Evolutionary conservation across 73 alveolate species (phyloP).

Genomic region (Tetrahymena borealis): DNA sequence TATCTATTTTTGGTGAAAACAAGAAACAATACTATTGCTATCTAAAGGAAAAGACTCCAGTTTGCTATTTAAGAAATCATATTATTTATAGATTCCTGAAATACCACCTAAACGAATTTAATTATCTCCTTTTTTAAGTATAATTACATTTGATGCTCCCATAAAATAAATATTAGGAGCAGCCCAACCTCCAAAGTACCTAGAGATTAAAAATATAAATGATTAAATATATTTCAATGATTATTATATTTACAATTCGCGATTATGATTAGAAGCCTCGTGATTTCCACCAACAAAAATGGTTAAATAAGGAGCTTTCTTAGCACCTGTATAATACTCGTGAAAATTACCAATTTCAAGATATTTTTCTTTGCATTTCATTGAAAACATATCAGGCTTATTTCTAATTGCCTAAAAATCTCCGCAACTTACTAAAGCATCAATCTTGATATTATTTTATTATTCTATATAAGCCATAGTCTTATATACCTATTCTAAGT

Average conservation of each 20-base stretch:
- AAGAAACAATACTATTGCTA: constrained; percentile 66
- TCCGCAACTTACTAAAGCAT: constrained; percentile 64
- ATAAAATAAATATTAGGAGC: constrained; percentile 83
- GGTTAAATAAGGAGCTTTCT: constrained; percentile 75
- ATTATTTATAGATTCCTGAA: constrained; percentile 81
- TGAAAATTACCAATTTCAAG: constrained; percentile 60
- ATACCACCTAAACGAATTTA: constrained; percentile 79
- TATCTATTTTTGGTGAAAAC: constrained; percentile 21
- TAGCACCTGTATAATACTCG: constrained; percentile 48
- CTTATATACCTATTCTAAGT: constrained; percentile 47
- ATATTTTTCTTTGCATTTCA: constrained; percentile 68
- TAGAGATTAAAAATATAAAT: neutral
- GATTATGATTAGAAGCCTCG: constrained; percentile 87
- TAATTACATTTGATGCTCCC: constrained; percentile 77
- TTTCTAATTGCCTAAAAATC: constrained; percentile 68
- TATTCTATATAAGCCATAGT: constrained; percentile 41
- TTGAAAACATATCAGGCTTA: constrained; percentile 49
- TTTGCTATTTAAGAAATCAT: constrained; percentile 72
- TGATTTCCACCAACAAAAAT: constrained; percentile 96
- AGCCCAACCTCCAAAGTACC: constrained; percentile 93
- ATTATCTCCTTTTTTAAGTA: constrained; percentile 51
- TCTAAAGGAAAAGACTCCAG: constrained; percentile 68
- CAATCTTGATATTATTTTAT: constrained; percentile 31
- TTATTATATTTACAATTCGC: constrained; percentile 35
- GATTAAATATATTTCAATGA: neutral